Base-by-base conservation (phyloP, 257 asterid genomes). In the Solanum virginianum region DNA sequence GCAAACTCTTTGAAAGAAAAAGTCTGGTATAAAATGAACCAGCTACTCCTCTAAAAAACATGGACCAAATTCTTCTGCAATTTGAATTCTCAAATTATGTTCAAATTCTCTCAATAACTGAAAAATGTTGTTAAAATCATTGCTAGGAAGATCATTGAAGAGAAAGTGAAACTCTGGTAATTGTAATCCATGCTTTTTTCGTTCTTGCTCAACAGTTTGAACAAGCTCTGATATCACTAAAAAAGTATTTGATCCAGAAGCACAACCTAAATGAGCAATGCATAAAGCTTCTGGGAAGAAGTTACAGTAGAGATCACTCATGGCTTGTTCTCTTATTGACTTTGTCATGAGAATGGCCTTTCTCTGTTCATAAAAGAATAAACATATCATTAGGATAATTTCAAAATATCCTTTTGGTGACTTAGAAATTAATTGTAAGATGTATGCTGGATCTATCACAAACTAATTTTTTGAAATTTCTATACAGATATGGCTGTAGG, bases 111-210 rank as follows among this genome's bases (percentile, higher is more conserved):
- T 90, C 55, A 93, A 43, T 3, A 89, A 89, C 62, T 53, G 83
- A 82, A 92, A 93, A 41, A 94, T 88, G 24, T 89, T 85, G 84
- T 93, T 94, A 86, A 93, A 94, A 83, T 94, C 98, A 51, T 90
- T 94, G 20, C 92, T 85, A 0, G 95, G 94, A 41, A 94, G 97
- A 84, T 93, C 97, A 71, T 94, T 94, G 84, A 94, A 65, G 51
- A 69, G 84, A 22, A 92, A 87, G 17, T 91, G 92, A 66, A 91
- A 89, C 20, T 93, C 95, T 0, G 94, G 94, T 45, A 86, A 71
- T 10, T 79, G 54, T 8, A 36, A 84, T 20, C 79, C 82, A 3
- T 72, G 84, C 2, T 60, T 82, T 56, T 32, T 86, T 81, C 91
- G 29, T 45, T 87, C 56, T 26, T 53, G 54, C 7, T 81, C 86